phyloP scores from a whole-genome alignment of 2,329 filamentous ascomycete species.

The Penicillium olsonii region DNA sequence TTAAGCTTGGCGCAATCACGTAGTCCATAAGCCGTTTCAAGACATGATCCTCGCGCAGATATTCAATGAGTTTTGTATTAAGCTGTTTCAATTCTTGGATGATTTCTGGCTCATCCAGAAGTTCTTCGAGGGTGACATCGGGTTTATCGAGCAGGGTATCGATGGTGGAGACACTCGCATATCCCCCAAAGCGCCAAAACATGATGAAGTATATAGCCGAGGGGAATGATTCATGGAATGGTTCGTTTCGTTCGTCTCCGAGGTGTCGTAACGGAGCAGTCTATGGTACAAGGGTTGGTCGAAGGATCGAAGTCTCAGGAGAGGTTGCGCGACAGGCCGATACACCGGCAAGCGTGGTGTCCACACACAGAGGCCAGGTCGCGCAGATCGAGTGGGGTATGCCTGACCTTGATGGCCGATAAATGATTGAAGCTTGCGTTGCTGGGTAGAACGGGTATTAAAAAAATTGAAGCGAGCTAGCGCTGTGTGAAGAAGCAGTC shows the following conservation, averaged over 20 bases:
- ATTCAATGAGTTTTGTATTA: constrained; percentile 96
- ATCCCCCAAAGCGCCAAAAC: constrained; percentile 99
- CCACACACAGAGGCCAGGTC: constrained; percentile 21
- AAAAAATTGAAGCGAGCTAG: constrained; percentile 19
- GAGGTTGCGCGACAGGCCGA: constrained; percentile 22
- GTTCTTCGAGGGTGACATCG: constrained; percentile 90
- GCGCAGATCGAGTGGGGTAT: constrained; percentile 14
- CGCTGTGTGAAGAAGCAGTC: constrained; percentile 17
- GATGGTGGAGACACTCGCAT: constrained; percentile 95
- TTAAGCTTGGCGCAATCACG: constrained; percentile 72
- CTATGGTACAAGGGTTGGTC: constrained; percentile 27
- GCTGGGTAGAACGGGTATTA: neutral
- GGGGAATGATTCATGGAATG: constrained; percentile 40
- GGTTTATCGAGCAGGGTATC: constrained; percentile 95
- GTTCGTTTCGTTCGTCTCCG: constrained; percentile 26
- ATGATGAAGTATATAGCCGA: constrained; percentile 63
- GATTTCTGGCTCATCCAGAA: constrained; percentile 92
- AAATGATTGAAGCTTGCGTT: constrained; percentile 1
- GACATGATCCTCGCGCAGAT: constrained; percentile 81
- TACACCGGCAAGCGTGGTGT: constrained; percentile 18
- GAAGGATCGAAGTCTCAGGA: constrained; percentile 13
- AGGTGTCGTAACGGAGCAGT: constrained; percentile 29
- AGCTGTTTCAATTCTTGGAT: constrained; percentile 98
- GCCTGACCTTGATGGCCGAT: constrained; percentile 4
- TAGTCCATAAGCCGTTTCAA: constrained; percentile 86